Conservation (phyloP, 2,329 filamentous ascomycete species). For the Monosporascus sp. region DNA sequence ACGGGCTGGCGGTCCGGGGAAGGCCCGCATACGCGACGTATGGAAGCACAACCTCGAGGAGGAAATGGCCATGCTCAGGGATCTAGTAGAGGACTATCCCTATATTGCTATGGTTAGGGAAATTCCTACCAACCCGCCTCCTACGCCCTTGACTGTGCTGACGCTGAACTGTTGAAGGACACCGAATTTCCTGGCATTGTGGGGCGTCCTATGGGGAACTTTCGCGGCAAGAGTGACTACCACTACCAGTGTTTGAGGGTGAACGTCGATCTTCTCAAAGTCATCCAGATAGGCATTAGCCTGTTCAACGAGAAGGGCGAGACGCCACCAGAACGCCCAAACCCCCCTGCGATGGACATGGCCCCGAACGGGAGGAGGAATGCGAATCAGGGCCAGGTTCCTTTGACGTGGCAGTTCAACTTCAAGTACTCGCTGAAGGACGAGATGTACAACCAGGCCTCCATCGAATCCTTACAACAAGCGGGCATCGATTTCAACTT, state of each 20-base stretch:
- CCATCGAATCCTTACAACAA: conserved; percentile 83
- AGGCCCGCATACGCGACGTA: conserved; percentile 87
- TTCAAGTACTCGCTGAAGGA: conserved; percentile 92
- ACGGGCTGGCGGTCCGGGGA: conserved; percentile 46
- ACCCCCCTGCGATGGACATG: conserved; percentile 36
- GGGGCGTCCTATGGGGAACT: conserved; percentile 88
- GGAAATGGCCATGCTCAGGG: conserved; percentile 80
- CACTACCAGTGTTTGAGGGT: conserved; percentile 97
- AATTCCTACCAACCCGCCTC: not conserved
- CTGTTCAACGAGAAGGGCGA: conserved; percentile 90
- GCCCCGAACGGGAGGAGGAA: conserved; percentile 34
- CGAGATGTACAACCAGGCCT: conserved; percentile 97
- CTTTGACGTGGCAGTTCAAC: conserved; percentile 98
- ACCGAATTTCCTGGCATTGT: conserved; percentile 99
- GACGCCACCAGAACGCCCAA: conserved; percentile 67
- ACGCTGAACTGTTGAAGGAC: conserved; percentile 54
- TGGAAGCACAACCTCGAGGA: conserved; percentile 90
- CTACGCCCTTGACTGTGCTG: conserved; percentile 11
- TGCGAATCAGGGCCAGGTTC: conserved; percentile 50
- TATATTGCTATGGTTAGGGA: conserved; percentile 91
- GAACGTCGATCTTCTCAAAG: conserved; percentile 95
- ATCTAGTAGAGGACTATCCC: conserved; percentile 82
- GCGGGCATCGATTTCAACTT: conserved; percentile 88
- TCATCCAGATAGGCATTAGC: conserved; percentile 94
- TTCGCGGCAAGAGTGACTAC: conserved; percentile 93